Evolutionary conservation across 2,329 filamentous ascomycete species (phyloP).

Genomic region (Calonectria crousiana): DNA sequence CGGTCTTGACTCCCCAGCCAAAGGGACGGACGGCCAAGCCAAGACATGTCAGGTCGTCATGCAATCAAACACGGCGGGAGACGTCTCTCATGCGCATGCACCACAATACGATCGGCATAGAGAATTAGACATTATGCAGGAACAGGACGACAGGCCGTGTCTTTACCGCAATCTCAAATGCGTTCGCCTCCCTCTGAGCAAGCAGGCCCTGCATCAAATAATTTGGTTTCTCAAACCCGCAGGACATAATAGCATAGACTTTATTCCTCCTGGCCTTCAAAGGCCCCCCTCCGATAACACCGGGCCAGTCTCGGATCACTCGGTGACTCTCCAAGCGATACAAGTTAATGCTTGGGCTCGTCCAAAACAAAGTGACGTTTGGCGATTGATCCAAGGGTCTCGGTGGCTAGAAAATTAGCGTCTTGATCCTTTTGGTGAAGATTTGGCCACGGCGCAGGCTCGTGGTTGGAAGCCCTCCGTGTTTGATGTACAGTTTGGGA

Average conservation of each 20-base stretch:
- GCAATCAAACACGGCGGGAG: slow-evolving; percentile 1
- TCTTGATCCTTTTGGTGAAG: not conserved
- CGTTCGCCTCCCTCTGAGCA: not conserved
- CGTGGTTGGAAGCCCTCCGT: not conserved
- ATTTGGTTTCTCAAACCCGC: not conserved
- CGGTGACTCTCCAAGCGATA: not conserved
- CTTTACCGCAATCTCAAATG: not conserved
- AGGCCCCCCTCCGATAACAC: not conserved
- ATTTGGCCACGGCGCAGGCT: not conserved
- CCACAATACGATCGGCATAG: not conserved
- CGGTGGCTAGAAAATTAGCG: not conserved
- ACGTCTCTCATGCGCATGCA: not conserved
- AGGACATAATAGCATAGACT: not conserved
- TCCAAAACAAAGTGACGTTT: not conserved
- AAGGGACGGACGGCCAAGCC: not conserved
- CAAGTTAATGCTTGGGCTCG: not conserved
- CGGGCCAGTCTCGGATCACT: not conserved
- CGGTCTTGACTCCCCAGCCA: not conserved
- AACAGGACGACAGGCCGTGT: not conserved
- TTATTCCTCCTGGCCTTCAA: not conserved
- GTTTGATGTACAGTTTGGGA: not conserved
- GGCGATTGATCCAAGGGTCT: not conserved
- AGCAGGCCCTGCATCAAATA: not conserved
- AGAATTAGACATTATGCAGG: slow-evolving; percentile 10
- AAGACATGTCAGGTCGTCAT: not conserved